A percentile compares a stretch with the other conserved stretches of the same genome.
Evolutionary conservation across 2,329 filamentous ascomycete genomes (phyloP).

Genomic region (Lecanicillium sp.): DNA sequence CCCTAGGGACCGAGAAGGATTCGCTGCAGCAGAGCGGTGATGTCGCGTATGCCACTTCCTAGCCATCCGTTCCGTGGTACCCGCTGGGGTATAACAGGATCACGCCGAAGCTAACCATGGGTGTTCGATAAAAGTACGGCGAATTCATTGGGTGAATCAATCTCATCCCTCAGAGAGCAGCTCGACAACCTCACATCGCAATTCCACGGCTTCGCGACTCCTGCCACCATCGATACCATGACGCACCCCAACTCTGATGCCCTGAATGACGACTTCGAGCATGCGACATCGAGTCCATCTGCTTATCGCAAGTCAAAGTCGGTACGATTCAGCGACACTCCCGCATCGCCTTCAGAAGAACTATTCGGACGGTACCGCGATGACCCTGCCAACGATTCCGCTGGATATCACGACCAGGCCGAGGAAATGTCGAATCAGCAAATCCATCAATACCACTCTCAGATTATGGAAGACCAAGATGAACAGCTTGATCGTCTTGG

Average conservation of each 20-base stretch:
- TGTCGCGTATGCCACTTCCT: slow-evolving; percentile 42
- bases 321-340: slow-evolving; percentile 78
- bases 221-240: slow-evolving; percentile 44
- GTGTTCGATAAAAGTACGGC: slow-evolving; percentile 32
- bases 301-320: slow-evolving; percentile 51
- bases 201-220: slow-evolving; percentile 62
- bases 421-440: slow-evolving; percentile 68
- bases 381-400: slow-evolving; percentile 49
- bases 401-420: slow-evolving; percentile 57
- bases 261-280: slow-evolving; percentile 57
- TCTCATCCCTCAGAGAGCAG: slow-evolving; percentile 65
- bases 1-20: slow-evolving; percentile 57
- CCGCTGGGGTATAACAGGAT: neutral
- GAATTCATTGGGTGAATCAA: slow-evolving; percentile 53
- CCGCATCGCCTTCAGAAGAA: slow-evolving; percentile 32
- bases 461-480: slow-evolving; percentile 82
- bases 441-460: slow-evolving; percentile 77
- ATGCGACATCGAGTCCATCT: slow-evolving; percentile 44
- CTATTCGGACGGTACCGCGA: slow-evolving; percentile 61
- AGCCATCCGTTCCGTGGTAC: neutral
- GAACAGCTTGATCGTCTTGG: slow-evolving; percentile 85
- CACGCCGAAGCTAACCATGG: neutral
- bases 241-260: slow-evolving; percentile 59
- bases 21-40: slow-evolving; percentile 60
- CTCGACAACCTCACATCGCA: slow-evolving; percentile 71